Evolutionary conservation across 1,284 basidiomycete species (phyloP).

Genomic region (Cryptococcus floricola): DNA sequence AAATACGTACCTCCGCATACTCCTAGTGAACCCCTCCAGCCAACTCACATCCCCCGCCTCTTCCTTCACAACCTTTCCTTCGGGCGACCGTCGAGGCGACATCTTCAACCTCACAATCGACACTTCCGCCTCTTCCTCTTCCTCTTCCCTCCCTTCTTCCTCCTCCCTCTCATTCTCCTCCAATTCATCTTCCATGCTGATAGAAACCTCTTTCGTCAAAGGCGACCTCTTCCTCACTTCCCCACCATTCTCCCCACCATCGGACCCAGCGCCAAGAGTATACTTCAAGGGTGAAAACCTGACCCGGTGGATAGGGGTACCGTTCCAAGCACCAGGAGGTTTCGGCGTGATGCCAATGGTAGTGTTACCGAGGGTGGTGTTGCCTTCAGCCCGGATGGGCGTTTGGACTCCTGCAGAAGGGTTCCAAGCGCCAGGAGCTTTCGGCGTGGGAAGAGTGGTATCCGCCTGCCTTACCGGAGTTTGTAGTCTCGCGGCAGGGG

Average conservation of each 20-base stretch:
- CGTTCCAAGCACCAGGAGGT: conserved; percentile 25
- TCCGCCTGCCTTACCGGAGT: not conserved
- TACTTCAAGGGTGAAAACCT: not conserved
- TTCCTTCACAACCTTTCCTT: not conserved
- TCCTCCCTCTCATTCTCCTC: not conserved
- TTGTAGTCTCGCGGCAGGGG: not conserved
- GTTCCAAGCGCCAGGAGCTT: not conserved
- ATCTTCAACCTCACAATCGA: conserved; percentile 26
- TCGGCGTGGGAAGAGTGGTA: conserved; percentile 2
- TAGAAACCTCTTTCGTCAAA: not conserved
- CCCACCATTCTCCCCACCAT: too few relatives aligned
- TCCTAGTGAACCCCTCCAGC: conserved; percentile 1
- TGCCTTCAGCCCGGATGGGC: not conserved
- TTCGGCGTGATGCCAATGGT: conserved; percentile 14
- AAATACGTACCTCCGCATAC: not conserved
- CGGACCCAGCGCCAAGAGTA: not conserved
- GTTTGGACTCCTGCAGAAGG: not conserved
- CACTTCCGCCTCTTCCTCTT: conserved; percentile 13
- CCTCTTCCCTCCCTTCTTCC: not conserved
- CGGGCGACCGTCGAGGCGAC: conserved; percentile 10
- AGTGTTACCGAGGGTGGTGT: not conserved
- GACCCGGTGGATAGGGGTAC: conserved; percentile 1
- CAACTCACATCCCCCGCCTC: conserved; percentile 9
- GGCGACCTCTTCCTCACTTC: not conserved
- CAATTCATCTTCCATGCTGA: not conserved